A percentile compares a stretch with the other conserved stretches of the same genome.
phyloP scores from a whole-genome alignment of 345 rosid species.

The Trapa incisa region DNA sequence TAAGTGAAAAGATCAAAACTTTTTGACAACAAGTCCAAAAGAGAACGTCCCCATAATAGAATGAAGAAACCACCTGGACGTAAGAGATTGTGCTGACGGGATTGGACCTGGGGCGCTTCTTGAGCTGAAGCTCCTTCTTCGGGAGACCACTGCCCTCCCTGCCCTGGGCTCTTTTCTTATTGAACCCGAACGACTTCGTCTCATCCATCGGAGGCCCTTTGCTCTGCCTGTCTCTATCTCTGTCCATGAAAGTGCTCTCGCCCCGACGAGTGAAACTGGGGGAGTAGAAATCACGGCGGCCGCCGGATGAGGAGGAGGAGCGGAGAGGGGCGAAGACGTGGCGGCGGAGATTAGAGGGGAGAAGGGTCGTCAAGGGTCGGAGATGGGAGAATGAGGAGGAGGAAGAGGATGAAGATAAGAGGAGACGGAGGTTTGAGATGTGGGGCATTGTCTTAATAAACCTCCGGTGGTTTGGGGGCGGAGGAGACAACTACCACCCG shows the following conservation, averaged over 20 bases:
- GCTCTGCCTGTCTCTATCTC: not conserved
- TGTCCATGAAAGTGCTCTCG: slow-evolving; percentile 5
- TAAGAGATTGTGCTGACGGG: slow-evolving; percentile 79
- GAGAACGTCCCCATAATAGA: not conserved
- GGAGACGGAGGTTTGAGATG: slow-evolving; percentile 13
- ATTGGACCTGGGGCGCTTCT: slow-evolving; percentile 45
- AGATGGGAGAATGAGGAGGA: slow-evolving; percentile 10
- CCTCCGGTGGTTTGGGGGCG: not conserved
- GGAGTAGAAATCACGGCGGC: not conserved
- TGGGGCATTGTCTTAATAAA: slow-evolving; percentile 7
- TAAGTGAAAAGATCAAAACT: not conserved
- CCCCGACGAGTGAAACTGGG: slow-evolving; percentile 6
- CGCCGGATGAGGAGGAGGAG: slow-evolving; percentile 3
- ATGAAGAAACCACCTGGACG: slow-evolving; percentile 46
- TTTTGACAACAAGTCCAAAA: not conserved
- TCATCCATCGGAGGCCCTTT: slow-evolving; percentile 21
- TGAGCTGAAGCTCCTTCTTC: slow-evolving; percentile 61
- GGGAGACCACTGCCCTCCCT: slow-evolving; percentile 39
- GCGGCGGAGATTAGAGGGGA: not conserved
- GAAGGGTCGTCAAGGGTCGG: slow-evolving; percentile 4
- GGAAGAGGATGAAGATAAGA: slow-evolving; percentile 9
- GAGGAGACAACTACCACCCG: too few relatives aligned
- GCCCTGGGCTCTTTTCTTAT: slow-evolving; percentile 77
- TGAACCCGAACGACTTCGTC: slow-evolving; percentile 42
- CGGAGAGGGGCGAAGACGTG: slow-evolving; percentile 7